Evolutionary conservation across 805 yeast species (phyloP).

Genomic region (Metschnikowia vanudenii): DNA sequence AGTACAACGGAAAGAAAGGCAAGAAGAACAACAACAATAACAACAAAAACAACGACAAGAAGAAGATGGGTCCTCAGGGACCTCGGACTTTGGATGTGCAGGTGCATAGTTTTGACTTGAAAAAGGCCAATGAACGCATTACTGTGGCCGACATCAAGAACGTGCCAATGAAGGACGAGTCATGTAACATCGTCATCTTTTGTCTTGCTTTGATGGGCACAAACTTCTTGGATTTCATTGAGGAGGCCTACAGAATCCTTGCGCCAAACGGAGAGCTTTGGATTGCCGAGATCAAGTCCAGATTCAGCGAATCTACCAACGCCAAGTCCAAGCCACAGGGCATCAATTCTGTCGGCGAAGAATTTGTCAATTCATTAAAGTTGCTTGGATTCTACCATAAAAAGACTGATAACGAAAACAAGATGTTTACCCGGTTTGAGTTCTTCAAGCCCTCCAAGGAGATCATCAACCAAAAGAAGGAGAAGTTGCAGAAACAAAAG

Average conservation of each 20-base stretch:
- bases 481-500: slow-evolving; percentile 58
- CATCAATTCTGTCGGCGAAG: slow-evolving; percentile 52
- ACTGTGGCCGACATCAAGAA: slow-evolving; percentile 95
- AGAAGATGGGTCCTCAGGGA: slow-evolving; percentile 29
- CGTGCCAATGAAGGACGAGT: slow-evolving; percentile 78
- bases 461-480: slow-evolving; percentile 59
- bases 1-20: slow-evolving; percentile 21
- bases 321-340: slow-evolving; percentile 31
- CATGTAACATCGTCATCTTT: slow-evolving; percentile 86
- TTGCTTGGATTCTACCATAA: slow-evolving; percentile 83
- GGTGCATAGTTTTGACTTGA: slow-evolving; percentile 89
- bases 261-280: slow-evolving; percentile 93
- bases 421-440: slow-evolving; percentile 94
- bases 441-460: slow-evolving; percentile 83
- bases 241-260: slow-evolving; percentile 83
- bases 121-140: slow-evolving; percentile 81
- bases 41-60: slow-evolving; percentile 21
- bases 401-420: slow-evolving; percentile 79
- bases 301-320: slow-evolving; percentile 62
- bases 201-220: slow-evolving; percentile 98
- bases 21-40: no score
- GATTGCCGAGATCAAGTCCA: slow-evolving; percentile 95
- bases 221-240: slow-evolving; percentile 85
- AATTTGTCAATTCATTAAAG: slow-evolving; percentile 77
- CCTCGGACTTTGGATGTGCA: slow-evolving; percentile 47